Evolutionary conservation across 768 basidiomycete species (phyloP).

Genomic region (Amylocystis lapponica): DNA sequence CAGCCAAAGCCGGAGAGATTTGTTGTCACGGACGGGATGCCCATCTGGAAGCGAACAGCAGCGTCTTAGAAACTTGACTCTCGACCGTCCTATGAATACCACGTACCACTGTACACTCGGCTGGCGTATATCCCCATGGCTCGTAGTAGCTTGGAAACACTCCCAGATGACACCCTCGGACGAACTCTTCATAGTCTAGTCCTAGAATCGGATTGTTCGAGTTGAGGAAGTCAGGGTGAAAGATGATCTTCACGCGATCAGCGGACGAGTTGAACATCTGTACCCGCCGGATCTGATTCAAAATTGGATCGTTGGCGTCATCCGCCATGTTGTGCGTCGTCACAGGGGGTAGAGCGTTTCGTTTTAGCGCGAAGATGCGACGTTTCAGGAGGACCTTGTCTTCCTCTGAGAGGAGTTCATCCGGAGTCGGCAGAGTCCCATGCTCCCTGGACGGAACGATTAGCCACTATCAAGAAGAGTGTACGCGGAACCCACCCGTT

Average conservation of each 20-base stretch:
- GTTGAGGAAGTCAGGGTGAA: slow-evolving; percentile 98
- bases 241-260: slow-evolving; percentile 95
- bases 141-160: slow-evolving; percentile 99
- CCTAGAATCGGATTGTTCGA: slow-evolving; percentile 97
- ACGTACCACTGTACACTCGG: slow-evolving; percentile 95
- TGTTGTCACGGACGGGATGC: slow-evolving; percentile 94
- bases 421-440: slow-evolving; percentile 66
- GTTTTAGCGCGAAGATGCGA: slow-evolving; percentile 92
- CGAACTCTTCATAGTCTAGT: slow-evolving; percentile 98
- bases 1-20: slow-evolving; percentile 97
- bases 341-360: slow-evolving; percentile 90
- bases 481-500: slow-evolving; percentile 60
- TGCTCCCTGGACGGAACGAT: slow-evolving; percentile 71
- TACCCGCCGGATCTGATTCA: slow-evolving; percentile 92
- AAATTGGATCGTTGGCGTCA: slow-evolving; percentile 85
- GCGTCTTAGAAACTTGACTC: neutral
- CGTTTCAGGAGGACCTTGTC: slow-evolving; percentile 94
- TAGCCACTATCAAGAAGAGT: too few relatives aligned
- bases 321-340: slow-evolving; percentile 99
- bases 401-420: slow-evolving; percentile 78
- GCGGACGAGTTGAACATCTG: slow-evolving; percentile 83
- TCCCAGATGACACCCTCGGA: slow-evolving; percentile 94
- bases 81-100: neutral
- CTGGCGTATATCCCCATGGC: slow-evolving; percentile 95
- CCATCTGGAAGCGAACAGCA: slow-evolving; percentile 59